Evolutionary conservation across 139 green algal genomes (phyloP), one percentile per base, ranked within the genome.

Genomic region (Chlorella sp.): DNA sequence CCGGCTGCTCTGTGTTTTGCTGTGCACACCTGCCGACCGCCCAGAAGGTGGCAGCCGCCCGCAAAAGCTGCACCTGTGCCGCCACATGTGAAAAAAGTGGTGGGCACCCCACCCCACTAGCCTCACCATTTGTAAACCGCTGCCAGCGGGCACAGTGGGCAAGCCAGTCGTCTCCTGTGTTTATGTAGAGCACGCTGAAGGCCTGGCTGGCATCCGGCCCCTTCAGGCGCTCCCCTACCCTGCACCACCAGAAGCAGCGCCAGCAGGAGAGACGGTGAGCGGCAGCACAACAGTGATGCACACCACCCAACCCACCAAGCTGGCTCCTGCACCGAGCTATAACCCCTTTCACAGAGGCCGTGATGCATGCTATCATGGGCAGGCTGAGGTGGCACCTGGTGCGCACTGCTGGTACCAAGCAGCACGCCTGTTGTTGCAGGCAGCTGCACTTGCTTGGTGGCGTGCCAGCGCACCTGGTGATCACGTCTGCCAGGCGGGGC

Each of bases 131-230:
- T 18, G 34, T 83, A 24, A 22, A 64, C n/a, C 68, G 19, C 14
- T 83, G 40, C 66, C 79, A 90, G 16, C 68, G 77, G 80, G 30
- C 32, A 77, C 93, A 95, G 75, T 95, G 91, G 32, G 73, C 85
- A 60, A 90, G 11, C 93, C 93, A 95, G 71, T 91, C 91, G 16
- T 86, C 48, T 86, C 94, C 93, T 1, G 93, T 85, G 0, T 90
- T 90, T 71, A 95, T 61, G 83, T 95, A 88, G 37, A 95, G 36
- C 26, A 91, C 81, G 61, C 93, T 94, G 89, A 60, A 89, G 42
- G n/a, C 24, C 3, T 36, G 9, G n/a, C 1, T 3, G 16, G 21
- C 48, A 11, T n/a, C 37, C 26, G 11, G 11, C 3, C 42, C 40
- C 32, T 36, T 40, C 69, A 88, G 19, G 18, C 48, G n/a, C 69